phyloP scores from a whole-genome alignment of 1,139 yeast species.

The Spencermartinsiella ligniputridi region DNA sequence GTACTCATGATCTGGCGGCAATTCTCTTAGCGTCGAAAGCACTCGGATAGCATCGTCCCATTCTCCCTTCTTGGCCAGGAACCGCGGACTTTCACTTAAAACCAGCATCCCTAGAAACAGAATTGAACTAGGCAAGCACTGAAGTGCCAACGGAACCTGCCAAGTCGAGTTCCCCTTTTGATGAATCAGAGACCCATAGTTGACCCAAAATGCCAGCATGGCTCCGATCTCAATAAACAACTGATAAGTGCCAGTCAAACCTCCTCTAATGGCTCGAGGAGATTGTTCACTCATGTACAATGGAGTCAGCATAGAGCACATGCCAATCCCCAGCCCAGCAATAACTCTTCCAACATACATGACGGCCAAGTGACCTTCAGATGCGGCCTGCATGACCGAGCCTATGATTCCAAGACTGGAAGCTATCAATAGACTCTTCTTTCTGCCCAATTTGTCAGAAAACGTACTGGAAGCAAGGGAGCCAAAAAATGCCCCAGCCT shows the following conservation, averaged over 20 bases:
- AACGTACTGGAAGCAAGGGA: constrained; percentile 41
- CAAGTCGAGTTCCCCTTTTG: constrained; percentile 8
- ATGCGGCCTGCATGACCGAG: constrained; percentile 27
- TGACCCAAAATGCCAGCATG: constrained; percentile 27
- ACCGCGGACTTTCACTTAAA: constrained; percentile 2
- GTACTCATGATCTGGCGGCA: constrained; percentile 3
- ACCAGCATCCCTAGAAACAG: constrained; percentile 8
- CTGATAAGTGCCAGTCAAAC: constrained; percentile 56
- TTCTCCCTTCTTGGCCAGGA: constrained; percentile 17
- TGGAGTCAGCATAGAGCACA: constrained; percentile 60
- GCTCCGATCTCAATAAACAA: constrained; percentile 60
- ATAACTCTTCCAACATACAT: constrained; percentile 48
- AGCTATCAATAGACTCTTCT: constrained; percentile 35
- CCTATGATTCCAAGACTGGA: constrained; percentile 43
- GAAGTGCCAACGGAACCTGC: constrained; percentile 28
- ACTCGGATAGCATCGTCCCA: constrained; percentile 18
- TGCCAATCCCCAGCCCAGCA: constrained; percentile 62
- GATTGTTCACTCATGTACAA: constrained; percentile 63
- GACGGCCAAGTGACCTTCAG: constrained; percentile 15
- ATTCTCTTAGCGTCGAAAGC: constrained; percentile 12
- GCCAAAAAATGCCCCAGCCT: constrained; percentile 48
- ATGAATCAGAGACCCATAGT: constrained; percentile 25
- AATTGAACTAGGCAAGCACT: constrained; percentile 30
- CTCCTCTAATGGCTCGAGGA: constrained; percentile 54
- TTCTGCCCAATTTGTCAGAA: constrained; percentile 41